Evolutionary conservation across 306 rosid genomes (phyloP).

Genomic region (Arachis stenosperma): DNA sequence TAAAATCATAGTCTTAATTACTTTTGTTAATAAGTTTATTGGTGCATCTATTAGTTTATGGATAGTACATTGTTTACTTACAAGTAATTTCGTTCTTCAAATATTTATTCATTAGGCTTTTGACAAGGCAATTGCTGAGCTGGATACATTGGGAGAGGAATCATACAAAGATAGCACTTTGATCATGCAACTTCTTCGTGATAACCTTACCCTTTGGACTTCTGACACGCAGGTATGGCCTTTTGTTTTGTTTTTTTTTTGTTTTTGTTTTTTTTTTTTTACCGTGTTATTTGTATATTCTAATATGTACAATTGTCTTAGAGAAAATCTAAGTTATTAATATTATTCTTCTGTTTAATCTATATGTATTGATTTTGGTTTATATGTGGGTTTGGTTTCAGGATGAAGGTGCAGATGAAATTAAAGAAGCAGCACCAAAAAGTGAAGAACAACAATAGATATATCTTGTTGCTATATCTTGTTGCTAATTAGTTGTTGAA

Average conservation of each 20-base stretch:
- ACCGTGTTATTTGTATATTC: neutral
- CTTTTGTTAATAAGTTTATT: neutral
- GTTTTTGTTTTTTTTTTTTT: neutral
- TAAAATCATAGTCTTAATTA: neutral
- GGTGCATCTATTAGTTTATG: neutral
- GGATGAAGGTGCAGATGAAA: constrained; percentile 98
- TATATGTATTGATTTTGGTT: constrained; percentile 8
- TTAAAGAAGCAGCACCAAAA: constrained; percentile 89
- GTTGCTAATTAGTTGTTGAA: constrained; percentile 52
- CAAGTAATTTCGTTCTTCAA: constrained; percentile 6
- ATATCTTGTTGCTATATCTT: neutral
- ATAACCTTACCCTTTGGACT: constrained; percentile 98
- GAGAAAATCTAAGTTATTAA: no score
- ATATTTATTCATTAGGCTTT: constrained; percentile 64
- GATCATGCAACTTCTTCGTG: constrained; percentile 99
- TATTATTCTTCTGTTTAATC: no score
- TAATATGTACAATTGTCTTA: neutral
- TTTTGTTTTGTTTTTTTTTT: no score
- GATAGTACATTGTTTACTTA: constrained; percentile 8
- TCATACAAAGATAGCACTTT: constrained; percentile 99
- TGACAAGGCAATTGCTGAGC: constrained; percentile 97
- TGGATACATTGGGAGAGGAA: constrained; percentile 98
- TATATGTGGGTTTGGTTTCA: constrained; percentile 39
- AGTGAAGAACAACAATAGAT: constrained; percentile 62
- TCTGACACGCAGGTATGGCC: constrained; percentile 92